A percentile compares a stretch with the other conserved stretches of the same genome.
These are phyloP conservation scores for Brassica hybrid DNA, from an alignment of 441 rosid genomes.

Conservation along the genomic window DNA sequence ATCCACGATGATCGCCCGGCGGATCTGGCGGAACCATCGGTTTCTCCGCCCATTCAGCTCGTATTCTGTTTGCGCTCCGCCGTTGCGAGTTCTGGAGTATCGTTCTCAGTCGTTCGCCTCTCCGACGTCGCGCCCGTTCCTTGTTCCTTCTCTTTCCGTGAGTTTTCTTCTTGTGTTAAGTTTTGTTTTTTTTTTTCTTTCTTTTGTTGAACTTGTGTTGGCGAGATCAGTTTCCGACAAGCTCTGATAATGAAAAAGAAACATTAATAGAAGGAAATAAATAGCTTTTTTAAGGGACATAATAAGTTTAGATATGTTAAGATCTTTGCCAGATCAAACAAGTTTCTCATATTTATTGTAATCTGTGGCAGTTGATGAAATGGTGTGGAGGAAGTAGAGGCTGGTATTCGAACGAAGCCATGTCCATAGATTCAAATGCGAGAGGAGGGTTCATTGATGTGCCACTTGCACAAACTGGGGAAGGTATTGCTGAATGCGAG, in stretches of 20 bases:
- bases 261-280: no score
- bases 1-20: conserved; percentile 36
- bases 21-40: conserved; percentile 45
- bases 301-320: background rate
- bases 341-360: background rate
- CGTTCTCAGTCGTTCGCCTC: conserved; percentile 24
- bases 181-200: background rate
- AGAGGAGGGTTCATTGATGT: conserved; percentile 60
- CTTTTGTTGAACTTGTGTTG: no score
- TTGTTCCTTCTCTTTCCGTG: conserved; percentile 20
- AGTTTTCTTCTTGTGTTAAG: conserved; percentile 17
- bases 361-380: conserved; percentile 26
- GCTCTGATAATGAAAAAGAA: background rate
- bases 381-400: conserved; percentile 43
- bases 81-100: conserved; percentile 22
- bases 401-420: conserved; percentile 57
- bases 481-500: conserved; percentile 96
- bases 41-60: conserved; percentile 40
- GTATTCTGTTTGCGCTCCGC: conserved; percentile 21
- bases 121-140: conserved; percentile 16
- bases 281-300: no score
- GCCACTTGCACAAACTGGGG: conserved; percentile 95
- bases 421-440: conserved; percentile 44
- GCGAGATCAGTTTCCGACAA: conserved; percentile 12
- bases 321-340: conserved; percentile 1